Evolutionary conservation across 2,329 filamentous ascomycete species (phyloP).

Genomic region (Venturiaceae sp.): DNA sequence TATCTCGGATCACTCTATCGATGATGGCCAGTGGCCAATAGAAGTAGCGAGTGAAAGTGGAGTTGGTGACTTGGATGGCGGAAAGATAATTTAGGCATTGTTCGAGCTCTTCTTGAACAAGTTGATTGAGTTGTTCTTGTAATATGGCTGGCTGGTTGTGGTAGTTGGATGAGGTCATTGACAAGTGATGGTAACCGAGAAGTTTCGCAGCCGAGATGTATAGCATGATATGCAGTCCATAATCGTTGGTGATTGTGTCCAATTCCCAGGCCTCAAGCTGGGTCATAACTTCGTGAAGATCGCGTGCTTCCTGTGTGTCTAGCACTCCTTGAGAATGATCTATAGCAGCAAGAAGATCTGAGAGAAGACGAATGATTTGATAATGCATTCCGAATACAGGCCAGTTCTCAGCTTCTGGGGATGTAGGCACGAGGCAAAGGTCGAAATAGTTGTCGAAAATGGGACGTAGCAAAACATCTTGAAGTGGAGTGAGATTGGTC

Average conservation of each 20-base stretch:
- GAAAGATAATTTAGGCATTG: neutral
- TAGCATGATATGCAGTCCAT: neutral
- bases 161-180: neutral
- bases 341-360: slow-evolving; percentile 1
- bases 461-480: neutral
- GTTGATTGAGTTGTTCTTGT: neutral
- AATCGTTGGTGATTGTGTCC: neutral
- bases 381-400: slow-evolving; percentile 3
- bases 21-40: slow-evolving; percentile 2
- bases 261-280: neutral
- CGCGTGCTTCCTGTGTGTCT: neutral
- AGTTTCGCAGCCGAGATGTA: neutral
- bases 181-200: neutral
- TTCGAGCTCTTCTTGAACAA: neutral
- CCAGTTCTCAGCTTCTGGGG: neutral
- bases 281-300: slow-evolving; percentile 1
- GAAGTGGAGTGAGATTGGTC: neutral
- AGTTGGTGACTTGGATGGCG: neutral
- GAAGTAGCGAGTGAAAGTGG: slow-evolving; percentile 1
- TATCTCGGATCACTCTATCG: neutral
- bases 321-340: neutral
- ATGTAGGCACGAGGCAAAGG: neutral
- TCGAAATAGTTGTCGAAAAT: slow-evolving; percentile 5
- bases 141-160: neutral
- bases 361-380: neutral